Conservation (phyloP, 306 rosid species). For the Vicia villosa region DNA sequence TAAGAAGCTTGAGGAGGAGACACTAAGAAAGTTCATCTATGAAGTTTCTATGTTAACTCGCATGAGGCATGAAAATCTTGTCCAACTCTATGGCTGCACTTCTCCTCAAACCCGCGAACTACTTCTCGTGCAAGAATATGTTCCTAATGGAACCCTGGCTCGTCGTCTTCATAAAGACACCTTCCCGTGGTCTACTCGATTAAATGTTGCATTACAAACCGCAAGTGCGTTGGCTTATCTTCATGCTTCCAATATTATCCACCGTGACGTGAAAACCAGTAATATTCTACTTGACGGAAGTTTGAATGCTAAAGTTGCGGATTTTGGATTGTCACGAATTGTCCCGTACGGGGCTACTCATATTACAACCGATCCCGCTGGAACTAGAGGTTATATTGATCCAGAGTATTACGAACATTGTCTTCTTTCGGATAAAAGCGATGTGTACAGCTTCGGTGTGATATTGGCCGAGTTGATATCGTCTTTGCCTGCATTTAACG, state of each 20-base stretch:
- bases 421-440: constrained; percentile 71
- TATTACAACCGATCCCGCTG: constrained; percentile 70
- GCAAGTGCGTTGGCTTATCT: constrained; percentile 71
- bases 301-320: constrained; percentile 68
- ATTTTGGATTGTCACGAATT: constrained; percentile 68
- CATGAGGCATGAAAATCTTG: constrained; percentile 64
- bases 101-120: constrained; percentile 57
- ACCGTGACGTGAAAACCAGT: constrained; percentile 67
- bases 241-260: constrained; percentile 61
- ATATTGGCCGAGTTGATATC: constrained; percentile 70
- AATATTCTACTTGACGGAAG: constrained; percentile 64
- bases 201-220: constrained; percentile 66
- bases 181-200: constrained; percentile 51
- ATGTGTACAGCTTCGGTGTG: constrained; percentile 78
- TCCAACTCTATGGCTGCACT: constrained; percentile 69
- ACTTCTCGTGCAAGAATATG: constrained; percentile 67
- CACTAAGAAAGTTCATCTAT: constrained; percentile 44
- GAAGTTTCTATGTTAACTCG: constrained; percentile 55
- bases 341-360: constrained; percentile 65
- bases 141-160: constrained; percentile 66
- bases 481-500: constrained; percentile 61
- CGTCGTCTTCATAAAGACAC: constrained; percentile 46
- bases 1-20: constrained; percentile 29
- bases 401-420: constrained; percentile 64
- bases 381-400: constrained; percentile 74